Base-by-base conservation (phyloP, 768 basidiomycete genomes). In the Myochromella boudieri region DNA sequence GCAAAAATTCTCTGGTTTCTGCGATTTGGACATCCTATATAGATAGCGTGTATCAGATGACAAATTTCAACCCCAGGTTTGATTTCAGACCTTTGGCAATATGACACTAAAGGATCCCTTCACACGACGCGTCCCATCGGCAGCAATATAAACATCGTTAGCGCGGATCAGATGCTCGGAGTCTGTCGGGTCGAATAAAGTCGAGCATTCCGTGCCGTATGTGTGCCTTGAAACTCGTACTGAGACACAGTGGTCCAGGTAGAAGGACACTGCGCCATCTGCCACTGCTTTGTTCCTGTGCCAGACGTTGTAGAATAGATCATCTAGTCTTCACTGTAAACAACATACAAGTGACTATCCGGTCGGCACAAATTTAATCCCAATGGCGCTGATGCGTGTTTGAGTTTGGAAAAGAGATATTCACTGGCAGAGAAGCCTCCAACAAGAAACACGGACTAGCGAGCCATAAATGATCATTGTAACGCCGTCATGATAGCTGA, bases 361-460 rank as follows among this genome's bases (percentile, higher is more conserved):
- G 80, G 81, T 6, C 77, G 68, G 41, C 71, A 68, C 14, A 82
- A 59, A 25, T 60, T 65, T 36, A 79, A 55, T n/a, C 70, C 68
- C 0, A 67, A 55, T 1, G 63, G 52, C 4, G 63, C 63, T 8
- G 82, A 61, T 4, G 63, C 55, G 41, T 56, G 60, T 31, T 69
- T 69, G 2, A 82, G 68, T 38, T 66, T 64, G 2, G 62, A 58
- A 53, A 69, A 77, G n/a, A 83, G 56, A 68, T 75, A 82, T 41
- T 80, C 75, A 46, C 74, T 81, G 1, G 78, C 77, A 11, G 77
- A 74, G 56, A 82, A 82, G 0, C 80, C 81, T 18, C 81, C 81
- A 3, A 83, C 80, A 1, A 84, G 69, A 25, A 76, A 66, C 20
- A 75, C 67, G 20, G 68, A 65, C 74, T 75, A 37, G 2, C n/a